phyloP scores from a whole-genome alignment of 2,329 filamentous ascomycete genomes.

The Fusarium sp. region DNA sequence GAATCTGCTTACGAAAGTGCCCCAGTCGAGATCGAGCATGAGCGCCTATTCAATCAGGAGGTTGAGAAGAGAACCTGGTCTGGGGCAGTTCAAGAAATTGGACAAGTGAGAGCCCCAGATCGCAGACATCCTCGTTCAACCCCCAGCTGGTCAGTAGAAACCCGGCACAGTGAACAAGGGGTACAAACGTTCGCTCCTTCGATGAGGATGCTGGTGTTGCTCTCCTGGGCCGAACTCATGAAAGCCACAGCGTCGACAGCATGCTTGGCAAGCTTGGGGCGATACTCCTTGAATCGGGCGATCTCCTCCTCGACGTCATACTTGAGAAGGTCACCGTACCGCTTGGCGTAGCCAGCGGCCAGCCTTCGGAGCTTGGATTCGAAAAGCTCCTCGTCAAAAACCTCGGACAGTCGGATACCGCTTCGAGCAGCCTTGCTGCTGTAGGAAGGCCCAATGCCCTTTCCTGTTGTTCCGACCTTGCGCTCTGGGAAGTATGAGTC shows the following conservation, averaged over 20 bases:
- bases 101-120: not conserved
- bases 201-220: slow-evolving; percentile 70
- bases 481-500: not conserved
- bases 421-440: slow-evolving; percentile 2
- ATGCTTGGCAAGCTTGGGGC: slow-evolving; percentile 67
- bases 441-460: slow-evolving; percentile 11
- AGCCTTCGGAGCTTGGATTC: slow-evolving; percentile 74
- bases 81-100: not conserved
- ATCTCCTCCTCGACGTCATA: slow-evolving; percentile 80
- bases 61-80: not conserved
- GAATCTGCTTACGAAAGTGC: not conserved
- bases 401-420: slow-evolving; percentile 12
- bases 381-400: slow-evolving; percentile 73
- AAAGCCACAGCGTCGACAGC: slow-evolving; percentile 75
- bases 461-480: slow-evolving; percentile 11
- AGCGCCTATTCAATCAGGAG: slow-evolving; percentile 7
- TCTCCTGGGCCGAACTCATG: slow-evolving; percentile 69
- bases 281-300: slow-evolving; percentile 68
- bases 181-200: slow-evolving; percentile 66
- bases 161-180: slow-evolving; percentile 50
- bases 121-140: not conserved
- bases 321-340: slow-evolving; percentile 74
- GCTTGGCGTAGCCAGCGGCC: slow-evolving; percentile 67
- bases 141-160: not conserved
- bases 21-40: slow-evolving; percentile 13